Evolutionary conservation across 805 yeast genomes (phyloP).

Genomic region (Starmerella potacharoeniae): DNA sequence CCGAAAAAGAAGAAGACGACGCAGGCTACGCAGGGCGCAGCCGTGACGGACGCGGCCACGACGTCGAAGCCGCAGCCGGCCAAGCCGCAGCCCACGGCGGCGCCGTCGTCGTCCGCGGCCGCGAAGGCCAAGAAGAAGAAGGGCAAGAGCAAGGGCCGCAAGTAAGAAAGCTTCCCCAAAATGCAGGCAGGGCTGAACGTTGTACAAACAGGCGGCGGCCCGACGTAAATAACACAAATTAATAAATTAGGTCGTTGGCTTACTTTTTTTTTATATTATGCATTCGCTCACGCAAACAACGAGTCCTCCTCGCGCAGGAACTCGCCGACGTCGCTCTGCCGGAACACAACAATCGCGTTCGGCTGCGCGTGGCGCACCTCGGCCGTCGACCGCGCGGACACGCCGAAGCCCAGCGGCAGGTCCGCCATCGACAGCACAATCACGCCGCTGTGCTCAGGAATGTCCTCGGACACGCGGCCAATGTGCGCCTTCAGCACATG

Average conservation of each 20-base stretch:
- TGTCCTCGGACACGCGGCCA: conserved; percentile 93
- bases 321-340: conserved; percentile 97
- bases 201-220: too few species aligned
- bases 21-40: conserved; percentile 32
- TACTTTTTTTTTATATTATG: not conserved
- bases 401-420: conserved; percentile 90
- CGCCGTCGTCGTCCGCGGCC: conserved; percentile 2
- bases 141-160: conserved; percentile 27
- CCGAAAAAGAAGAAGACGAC: conserved; percentile 59
- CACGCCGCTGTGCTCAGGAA: conserved; percentile 96
- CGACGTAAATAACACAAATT: not conserved
- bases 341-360: conserved; percentile 84
- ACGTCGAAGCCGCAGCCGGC: not conserved
- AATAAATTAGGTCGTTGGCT: not conserved
- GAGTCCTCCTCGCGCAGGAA: conserved; percentile 97
- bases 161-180: not conserved
- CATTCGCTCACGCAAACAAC: conserved; percentile 50
- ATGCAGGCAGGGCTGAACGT: too few species aligned
- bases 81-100: not conserved
- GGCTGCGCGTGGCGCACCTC: conserved; percentile 86
- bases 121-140: conserved; percentile 25
- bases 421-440: conserved; percentile 85
- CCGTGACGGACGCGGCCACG: conserved; percentile 6
- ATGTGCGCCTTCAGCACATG: conserved; percentile 93
- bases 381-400: conserved; percentile 78